Evolutionary conservation across 805 yeast genomes (phyloP).

Genomic region (Saccharomycopsis sp.): DNA sequence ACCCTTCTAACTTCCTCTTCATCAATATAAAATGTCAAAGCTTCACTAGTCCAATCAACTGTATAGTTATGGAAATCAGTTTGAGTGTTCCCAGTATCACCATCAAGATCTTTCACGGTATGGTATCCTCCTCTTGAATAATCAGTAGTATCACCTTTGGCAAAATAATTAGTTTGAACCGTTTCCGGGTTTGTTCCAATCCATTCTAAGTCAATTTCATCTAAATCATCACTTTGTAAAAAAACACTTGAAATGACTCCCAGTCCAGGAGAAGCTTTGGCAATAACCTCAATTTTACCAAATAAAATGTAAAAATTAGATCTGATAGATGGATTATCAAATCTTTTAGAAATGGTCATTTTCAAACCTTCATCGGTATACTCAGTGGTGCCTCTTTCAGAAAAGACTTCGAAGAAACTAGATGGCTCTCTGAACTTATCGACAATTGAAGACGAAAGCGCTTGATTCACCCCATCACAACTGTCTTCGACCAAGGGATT

Average conservation of each 20-base stretch:
- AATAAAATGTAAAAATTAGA: conserved; percentile 63
- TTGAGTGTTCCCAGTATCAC: too few species aligned
- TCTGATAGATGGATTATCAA: conserved; percentile 52
- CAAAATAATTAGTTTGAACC: conserved; percentile 47
- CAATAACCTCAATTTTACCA: conserved; percentile 51
- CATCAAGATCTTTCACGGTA: conserved; percentile 32
- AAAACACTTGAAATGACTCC: conserved; percentile 60
- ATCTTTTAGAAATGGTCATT: conserved; percentile 37
- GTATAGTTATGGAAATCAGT: conserved; percentile 45
- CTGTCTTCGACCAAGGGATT: conserved; percentile 11
- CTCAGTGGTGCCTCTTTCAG: conserved; percentile 21
- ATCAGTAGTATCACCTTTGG: conserved; percentile 51
- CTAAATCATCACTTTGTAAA: conserved; percentile 55
- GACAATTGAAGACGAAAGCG: conserved; percentile 10
- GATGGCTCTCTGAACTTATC: conserved; percentile 11
- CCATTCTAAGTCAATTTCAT: conserved; percentile 67
- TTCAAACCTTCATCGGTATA: conserved; percentile 37
- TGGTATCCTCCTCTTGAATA: conserved; percentile 58
- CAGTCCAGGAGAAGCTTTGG: conserved; percentile 49
- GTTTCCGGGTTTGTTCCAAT: conserved; percentile 48
- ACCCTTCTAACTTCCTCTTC: conserved; percentile 48
- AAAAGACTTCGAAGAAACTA: conserved; percentile 4
- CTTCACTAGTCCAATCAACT: conserved; percentile 51
- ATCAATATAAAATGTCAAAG: conserved; percentile 47
- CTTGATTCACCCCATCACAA: conserved; percentile 11